Percentiles rank a stretch among this genome's conserved stretches.
Evolutionary conservation across 1,139 yeast genomes (phyloP).

Genomic region (Suhomyces anneliseae): DNA sequence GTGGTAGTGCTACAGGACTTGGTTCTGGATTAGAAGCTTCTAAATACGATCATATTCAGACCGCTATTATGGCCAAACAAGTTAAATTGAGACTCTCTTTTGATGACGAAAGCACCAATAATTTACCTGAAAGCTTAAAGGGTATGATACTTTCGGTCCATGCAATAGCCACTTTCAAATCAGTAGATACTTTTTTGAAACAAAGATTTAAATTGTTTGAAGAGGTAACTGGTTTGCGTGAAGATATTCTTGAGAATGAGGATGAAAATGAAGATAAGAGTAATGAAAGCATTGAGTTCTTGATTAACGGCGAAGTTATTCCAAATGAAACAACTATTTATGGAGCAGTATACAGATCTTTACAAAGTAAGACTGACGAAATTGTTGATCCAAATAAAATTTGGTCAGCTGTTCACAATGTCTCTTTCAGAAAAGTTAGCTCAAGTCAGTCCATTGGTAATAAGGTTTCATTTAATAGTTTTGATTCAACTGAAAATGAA

Average conservation of each 20-base stretch:
- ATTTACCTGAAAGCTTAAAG: conserved; percentile 32
- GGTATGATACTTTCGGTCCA: conserved; percentile 69
- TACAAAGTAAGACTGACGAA: conserved; percentile 41
- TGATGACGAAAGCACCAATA: conserved; percentile 25
- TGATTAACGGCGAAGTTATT: conserved; percentile 58
- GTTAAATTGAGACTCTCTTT: conserved; percentile 54
- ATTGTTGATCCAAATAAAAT: conserved; percentile 50
- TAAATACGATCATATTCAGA: conserved; percentile 26
- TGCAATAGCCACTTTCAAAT: conserved; percentile 81
- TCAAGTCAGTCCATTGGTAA: conserved; percentile 16
- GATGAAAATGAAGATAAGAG: conserved; percentile 9
- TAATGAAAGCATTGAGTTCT: conserved; percentile 53
- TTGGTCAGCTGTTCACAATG: conserved; percentile 58
- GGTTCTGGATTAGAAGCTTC: conserved; percentile 4
- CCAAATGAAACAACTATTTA: conserved; percentile 74
- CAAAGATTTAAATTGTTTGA: conserved; percentile 31
- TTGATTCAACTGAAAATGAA: conserved; percentile 31
- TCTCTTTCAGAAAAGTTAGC: conserved; percentile 50
- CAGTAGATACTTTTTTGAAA: conserved; percentile 64
- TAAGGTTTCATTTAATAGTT: conserved; percentile 15
- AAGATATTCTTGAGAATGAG: conserved; percentile 7
- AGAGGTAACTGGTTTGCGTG: conserved; percentile 10
- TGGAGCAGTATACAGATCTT: conserved; percentile 69
- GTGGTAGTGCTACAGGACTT: conserved; percentile 19
- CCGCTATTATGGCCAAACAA: conserved; percentile 72